Evolutionary conservation across 345 rosid genomes (phyloP), one percentile per base, ranked within the genome.

Genomic region (Rhizophora mangle): DNA sequence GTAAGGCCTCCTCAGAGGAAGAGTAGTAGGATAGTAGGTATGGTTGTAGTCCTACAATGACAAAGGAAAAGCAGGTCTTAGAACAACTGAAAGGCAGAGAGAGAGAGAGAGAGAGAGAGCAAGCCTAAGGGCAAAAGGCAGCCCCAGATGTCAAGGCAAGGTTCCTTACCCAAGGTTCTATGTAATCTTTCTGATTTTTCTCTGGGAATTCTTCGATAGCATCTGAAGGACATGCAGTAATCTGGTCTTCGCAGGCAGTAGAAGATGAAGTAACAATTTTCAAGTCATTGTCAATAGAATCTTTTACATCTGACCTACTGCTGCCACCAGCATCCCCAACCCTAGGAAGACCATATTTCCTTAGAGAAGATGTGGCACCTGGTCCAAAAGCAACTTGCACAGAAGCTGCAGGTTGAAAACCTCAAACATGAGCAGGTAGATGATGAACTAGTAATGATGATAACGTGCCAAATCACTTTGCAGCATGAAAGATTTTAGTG

Each of bases 331-430:
- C 72, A 39, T 67, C 72, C 76, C 55, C 72, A 55, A 65, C 71
- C 70, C 60, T 71, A 58, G 59, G 77, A 77, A 63, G 62, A 31
- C 81, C 78, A 67, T 36, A 85, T 27, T 78, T 69, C 80, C 75
- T 72, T 67, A 85, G 36, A 29, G 79, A 64, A 46, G 86, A 68
- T 59, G 82, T 1, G 52, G 81, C 77, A 18, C 82, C 84, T 6
- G 74, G 78, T 10, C 85, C 91, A 68, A 82, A 86, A 29, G 85
- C 83, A 68, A 83, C 82, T 73, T 85, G 78, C 57, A 61, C 83
- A 30, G 84, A 65, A 64, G 85, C 86, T 85, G 89, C 70, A 80
- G 65, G 68, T 39, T 69, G 26, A 52, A 60, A 70, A 68, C 26
- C 73, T 32, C 47, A 54, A 68, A 52, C 29, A 30, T 74, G 24